phyloP scores from a whole-genome alignment of 2,329 filamentous ascomycete genomes.

The Fusarium beomiforme region DNA sequence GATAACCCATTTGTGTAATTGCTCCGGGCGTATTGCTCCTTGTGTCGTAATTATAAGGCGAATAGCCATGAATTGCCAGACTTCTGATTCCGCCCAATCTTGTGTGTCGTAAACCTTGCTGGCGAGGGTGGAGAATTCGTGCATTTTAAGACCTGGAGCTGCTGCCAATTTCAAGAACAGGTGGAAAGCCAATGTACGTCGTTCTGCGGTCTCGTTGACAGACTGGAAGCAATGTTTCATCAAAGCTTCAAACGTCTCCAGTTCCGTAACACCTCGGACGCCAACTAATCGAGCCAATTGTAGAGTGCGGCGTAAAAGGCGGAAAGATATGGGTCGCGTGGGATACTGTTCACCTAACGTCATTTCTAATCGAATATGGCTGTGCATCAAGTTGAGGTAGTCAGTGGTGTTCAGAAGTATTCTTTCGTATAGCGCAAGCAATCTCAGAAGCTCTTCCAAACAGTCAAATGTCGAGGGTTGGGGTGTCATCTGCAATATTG shows the following conservation, averaged over 20 bases:
- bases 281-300: conserved; percentile 10
- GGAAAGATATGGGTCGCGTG: not conserved
- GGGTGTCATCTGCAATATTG: conserved; percentile 12
- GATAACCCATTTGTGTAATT: not conserved
- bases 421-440: not conserved
- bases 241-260: not conserved
- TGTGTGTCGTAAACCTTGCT: not conserved
- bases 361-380: conserved; percentile 11
- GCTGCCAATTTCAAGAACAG: conserved; percentile 20
- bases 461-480: conserved; percentile 22
- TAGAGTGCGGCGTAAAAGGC: conserved; percentile 12
- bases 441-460: conserved; percentile 19
- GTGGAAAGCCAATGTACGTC: conserved; percentile 14
- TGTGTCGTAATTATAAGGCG: conserved; percentile 10
- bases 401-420: not conserved
- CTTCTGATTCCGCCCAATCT: conserved; percentile 10
- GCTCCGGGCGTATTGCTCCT: conserved; percentile 4
- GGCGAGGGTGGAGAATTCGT: not conserved
- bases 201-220: not conserved
- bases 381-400: conserved; percentile 10
- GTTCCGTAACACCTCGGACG: not conserved
- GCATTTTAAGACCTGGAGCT: not conserved
- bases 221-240: conserved; percentile 1
- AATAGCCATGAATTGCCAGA: conserved; percentile 14
- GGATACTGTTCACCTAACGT: not conserved